Evolutionary conservation across 345 rosid genomes (phyloP).

Genomic region (Boechera retrofracta): DNA sequence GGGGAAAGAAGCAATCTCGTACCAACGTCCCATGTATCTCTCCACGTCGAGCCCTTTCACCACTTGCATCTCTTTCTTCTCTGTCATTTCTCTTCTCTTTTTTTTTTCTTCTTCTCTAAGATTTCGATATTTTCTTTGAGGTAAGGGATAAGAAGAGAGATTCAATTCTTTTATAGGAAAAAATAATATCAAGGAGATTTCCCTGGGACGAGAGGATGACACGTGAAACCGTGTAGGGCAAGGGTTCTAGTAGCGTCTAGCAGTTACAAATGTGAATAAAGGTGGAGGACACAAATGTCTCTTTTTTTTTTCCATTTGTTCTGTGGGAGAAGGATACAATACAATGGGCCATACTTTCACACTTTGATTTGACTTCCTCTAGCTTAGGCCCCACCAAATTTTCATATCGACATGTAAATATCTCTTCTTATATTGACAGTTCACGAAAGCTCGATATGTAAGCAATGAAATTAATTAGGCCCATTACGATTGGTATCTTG

Average conservation of each 20-base stretch:
- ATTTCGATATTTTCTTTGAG: constrained; percentile 29
- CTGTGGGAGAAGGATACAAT: constrained; percentile 7
- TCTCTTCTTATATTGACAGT: not conserved
- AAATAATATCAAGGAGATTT: constrained; percentile 8
- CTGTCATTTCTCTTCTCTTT: constrained; percentile 31
- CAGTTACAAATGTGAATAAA: constrained; percentile 4
- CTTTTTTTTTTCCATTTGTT: not conserved
- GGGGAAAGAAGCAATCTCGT: constrained; percentile 90
- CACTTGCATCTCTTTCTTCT: constrained; percentile 68
- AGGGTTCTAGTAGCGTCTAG: constrained; percentile 40
- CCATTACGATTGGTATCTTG: too few species aligned
- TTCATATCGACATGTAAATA: not conserved
- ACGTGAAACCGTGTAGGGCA: constrained; percentile 44
- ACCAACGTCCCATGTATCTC: constrained; percentile 93
- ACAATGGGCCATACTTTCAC: constrained; percentile 22
- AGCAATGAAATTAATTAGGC: not conserved
- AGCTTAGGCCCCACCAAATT: not conserved
- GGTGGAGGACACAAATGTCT: constrained; percentile 26
- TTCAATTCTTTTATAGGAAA: constrained; percentile 10
- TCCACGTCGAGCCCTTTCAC: constrained; percentile 67
- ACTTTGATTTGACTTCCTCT: constrained; percentile 15
- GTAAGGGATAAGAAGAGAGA: constrained; percentile 19
- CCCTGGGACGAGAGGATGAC: constrained; percentile 41
- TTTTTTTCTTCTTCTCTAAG: constrained; percentile 24
- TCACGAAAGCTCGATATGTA: not conserved